phyloP scores from a whole-genome alignment of 345 rosid genomes.

The Litchi chinensis region DNA sequence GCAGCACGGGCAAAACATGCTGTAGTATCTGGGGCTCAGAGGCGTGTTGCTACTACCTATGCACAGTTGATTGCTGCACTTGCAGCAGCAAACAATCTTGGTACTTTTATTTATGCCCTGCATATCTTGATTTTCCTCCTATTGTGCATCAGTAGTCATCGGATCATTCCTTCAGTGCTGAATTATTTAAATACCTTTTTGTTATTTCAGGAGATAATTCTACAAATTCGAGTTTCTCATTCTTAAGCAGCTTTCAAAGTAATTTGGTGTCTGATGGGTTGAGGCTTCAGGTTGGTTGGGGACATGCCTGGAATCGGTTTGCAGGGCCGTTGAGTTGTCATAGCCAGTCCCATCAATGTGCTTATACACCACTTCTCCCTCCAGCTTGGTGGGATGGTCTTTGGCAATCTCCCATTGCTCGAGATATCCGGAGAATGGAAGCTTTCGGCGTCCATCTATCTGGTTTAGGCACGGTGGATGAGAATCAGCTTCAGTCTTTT shows the following conservation, averaged over 20 bases:
- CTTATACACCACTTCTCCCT: slow-evolving; percentile 84
- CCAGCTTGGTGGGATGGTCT: slow-evolving; percentile 98
- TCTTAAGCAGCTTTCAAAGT: slow-evolving; percentile 88
- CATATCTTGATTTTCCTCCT: background rate
- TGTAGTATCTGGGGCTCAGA: slow-evolving; percentile 84
- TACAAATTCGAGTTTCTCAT: slow-evolving; percentile 53
- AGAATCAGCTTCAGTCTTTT: slow-evolving; percentile 53
- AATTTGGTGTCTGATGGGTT: slow-evolving; percentile 69
- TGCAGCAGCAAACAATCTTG: slow-evolving; percentile 81
- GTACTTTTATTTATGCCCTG: slow-evolving; percentile 34
- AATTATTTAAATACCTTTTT: slow-evolving; percentile 3
- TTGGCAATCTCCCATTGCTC: slow-evolving; percentile 90
- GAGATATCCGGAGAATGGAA: slow-evolving; percentile 66
- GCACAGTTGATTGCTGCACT: slow-evolving; percentile 89
- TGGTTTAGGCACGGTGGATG: slow-evolving; percentile 73
- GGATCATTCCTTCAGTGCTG: background rate
- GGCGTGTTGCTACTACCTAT: slow-evolving; percentile 92
- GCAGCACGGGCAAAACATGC: slow-evolving; percentile 83
- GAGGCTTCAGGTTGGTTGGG: slow-evolving; percentile 87
- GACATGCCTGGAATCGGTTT: slow-evolving; percentile 94
- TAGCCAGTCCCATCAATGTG: slow-evolving; percentile 78
- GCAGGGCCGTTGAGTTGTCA: slow-evolving; percentile 91
- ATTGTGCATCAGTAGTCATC: background rate
- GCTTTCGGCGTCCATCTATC: slow-evolving; percentile 75
- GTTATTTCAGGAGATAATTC: slow-evolving; percentile 60